phyloP scores from a whole-genome alignment of 2,329 filamentous ascomycete genomes.

The Dryadomyces quercivorus region DNA sequence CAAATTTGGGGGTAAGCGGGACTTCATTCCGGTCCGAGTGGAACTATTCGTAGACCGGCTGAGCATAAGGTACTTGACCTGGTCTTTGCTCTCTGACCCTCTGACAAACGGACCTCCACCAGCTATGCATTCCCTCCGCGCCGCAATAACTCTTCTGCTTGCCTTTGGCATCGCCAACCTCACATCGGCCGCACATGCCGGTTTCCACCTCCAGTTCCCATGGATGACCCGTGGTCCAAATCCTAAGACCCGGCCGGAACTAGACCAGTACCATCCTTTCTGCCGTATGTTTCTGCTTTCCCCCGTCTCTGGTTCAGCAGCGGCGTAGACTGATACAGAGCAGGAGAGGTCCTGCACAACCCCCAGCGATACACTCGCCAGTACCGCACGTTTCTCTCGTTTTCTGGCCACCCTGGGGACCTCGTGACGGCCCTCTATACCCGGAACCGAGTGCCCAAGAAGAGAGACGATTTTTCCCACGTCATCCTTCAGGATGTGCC shows the following conservation, averaged over 20 bases:
- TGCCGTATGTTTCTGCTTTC: neutral
- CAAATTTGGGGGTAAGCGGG: too few relatives aligned
- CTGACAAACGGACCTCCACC: neutral
- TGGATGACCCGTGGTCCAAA: slow-evolving; percentile 2
- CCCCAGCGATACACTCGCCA: neutral
- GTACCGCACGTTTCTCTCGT: neutral
- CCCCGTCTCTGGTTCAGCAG: neutral
- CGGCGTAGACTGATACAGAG: neutral
- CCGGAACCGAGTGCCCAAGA: neutral
- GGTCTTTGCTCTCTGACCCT: neutral
- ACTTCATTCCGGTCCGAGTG: too few relatives aligned
- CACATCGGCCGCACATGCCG: slow-evolving; percentile 1
- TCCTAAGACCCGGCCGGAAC: neutral
- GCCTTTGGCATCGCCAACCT: neutral
- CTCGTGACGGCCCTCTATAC: slow-evolving; percentile 1
- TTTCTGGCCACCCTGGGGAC: slow-evolving; percentile 1
- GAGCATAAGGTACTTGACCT: neutral
- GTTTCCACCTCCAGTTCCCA: slow-evolving; percentile 1
- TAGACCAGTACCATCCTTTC: neutral
- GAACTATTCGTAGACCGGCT: too few relatives aligned
- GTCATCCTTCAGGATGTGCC: neutral
- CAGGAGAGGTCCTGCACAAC: neutral
- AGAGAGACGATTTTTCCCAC: neutral
- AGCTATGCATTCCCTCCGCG: neutral
- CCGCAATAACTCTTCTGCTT: neutral